Percentiles rank a stretch among this genome's conserved stretches.
phyloP scores from a whole-genome alignment of 2,329 filamentous ascomycete species.

The Stemphylium lycopersici region DNA sequence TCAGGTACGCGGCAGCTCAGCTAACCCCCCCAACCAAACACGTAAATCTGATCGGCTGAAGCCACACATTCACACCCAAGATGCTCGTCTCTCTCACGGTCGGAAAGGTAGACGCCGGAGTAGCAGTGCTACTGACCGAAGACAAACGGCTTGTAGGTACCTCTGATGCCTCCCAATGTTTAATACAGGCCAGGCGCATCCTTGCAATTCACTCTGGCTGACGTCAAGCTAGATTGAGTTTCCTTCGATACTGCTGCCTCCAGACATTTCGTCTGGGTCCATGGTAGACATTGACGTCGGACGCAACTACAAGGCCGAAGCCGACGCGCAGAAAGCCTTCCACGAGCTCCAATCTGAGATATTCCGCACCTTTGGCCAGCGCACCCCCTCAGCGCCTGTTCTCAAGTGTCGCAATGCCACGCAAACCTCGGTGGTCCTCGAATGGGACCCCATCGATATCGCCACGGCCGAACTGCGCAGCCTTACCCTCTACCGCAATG shows the following conservation, averaged over 20 bases:
- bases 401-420: conserved; percentile 96
- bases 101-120: conserved; percentile 98
- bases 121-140: conserved; percentile 93
- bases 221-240: conserved; percentile 81
- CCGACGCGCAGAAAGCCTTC: conserved; percentile 76
- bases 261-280: conserved; percentile 92
- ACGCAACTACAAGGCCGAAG: conserved; percentile 82
- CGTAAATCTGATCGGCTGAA: not conserved
- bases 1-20: conserved; percentile 13
- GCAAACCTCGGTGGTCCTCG: conserved; percentile 96
- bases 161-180: conserved; percentile 21
- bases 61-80: conserved; percentile 33
- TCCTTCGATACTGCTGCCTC: conserved; percentile 93
- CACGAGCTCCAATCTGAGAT: conserved; percentile 86
- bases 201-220: conserved; percentile 29
- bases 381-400: conserved; percentile 75
- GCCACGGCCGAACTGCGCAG: conserved; percentile 91
- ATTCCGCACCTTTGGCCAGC: conserved; percentile 81
- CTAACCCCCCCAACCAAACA: conserved; percentile 6
- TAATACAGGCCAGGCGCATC: conserved; percentile 25
- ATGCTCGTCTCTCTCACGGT: conserved; percentile 99
- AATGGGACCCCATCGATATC: conserved; percentile 95
- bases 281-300: conserved; percentile 97
- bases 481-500: conserved; percentile 91
- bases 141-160: conserved; percentile 88